These are phyloP conservation scores for Tuber aestivum DNA, from an alignment of 495 filamentous ascomycete species.

Conservation along the genomic window DNA sequence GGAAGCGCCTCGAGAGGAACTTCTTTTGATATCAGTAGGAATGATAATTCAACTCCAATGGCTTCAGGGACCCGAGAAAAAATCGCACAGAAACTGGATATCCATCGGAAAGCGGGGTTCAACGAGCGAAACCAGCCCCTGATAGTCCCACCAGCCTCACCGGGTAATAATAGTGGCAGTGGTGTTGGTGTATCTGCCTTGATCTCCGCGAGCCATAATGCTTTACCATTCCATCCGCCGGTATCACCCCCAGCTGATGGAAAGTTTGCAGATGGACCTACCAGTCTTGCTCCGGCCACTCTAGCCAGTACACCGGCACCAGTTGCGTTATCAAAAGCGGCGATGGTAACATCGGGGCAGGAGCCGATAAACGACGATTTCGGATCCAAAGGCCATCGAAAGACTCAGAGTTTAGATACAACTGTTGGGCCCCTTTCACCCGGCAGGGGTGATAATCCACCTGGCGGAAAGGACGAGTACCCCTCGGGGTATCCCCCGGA, in stretches of 20 bases:
- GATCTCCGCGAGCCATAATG: constrained; percentile 74
- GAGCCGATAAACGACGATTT: constrained; percentile 44
- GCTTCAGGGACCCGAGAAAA: constrained; percentile 53
- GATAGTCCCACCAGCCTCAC: constrained; percentile 33
- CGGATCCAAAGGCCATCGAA: constrained; percentile 60
- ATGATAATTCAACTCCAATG: constrained; percentile 46
- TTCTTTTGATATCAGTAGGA: constrained; percentile 63
- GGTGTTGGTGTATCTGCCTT: constrained; percentile 77
- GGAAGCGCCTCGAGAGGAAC: constrained; percentile 55
- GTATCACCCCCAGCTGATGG: constrained; percentile 15
- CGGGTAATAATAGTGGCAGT: constrained; percentile 43
- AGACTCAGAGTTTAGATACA: constrained; percentile 71
- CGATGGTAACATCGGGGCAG: constrained; percentile 64
- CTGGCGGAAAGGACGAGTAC: constrained; percentile 53
- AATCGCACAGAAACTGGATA: constrained; percentile 86
- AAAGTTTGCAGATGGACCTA: constrained; percentile 44
- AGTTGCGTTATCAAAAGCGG: constrained; percentile 80
- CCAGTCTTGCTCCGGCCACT: constrained; percentile 73
- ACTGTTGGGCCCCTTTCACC: constrained; percentile 48
- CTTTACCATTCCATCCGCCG: constrained; percentile 56
- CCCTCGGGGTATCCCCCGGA: constrained; percentile 76
- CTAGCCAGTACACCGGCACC: constrained; percentile 78
- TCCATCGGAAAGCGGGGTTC: constrained; percentile 71
- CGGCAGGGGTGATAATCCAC: constrained; percentile 30
- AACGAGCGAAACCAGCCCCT: constrained; percentile 28